phyloP scores from a whole-genome alignment of 2,329 filamentous ascomycete species.

The Colletotrichum tofieldiae region DNA sequence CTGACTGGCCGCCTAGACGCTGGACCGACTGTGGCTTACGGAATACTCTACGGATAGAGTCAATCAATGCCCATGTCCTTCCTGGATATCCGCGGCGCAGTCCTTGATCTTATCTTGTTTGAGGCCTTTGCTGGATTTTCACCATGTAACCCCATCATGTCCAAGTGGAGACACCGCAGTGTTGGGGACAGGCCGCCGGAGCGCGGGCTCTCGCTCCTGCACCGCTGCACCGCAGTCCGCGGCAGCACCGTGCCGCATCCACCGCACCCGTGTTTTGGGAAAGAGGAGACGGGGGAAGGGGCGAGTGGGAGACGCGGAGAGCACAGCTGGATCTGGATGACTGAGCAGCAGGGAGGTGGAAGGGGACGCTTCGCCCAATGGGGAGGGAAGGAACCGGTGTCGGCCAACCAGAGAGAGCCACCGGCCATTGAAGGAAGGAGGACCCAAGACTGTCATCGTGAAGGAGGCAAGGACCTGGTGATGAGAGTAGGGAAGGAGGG shows the following conservation, averaged over 20 bases:
- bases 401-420: constrained; percentile 3
- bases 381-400: neutral
- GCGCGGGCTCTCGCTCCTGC: neutral
- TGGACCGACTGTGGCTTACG: neutral
- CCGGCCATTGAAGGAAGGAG: neutral
- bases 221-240: neutral
- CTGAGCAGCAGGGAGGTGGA: neutral
- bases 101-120: neutral
- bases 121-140: neutral
- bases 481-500: constrained; percentile 1
- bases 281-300: neutral
- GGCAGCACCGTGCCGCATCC: neutral
- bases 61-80: neutral
- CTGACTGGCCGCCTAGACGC: constrained; percentile 22
- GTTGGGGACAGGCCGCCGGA: constrained; percentile 3
- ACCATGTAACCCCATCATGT: neutral
- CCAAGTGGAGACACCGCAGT: neutral
- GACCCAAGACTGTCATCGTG: neutral
- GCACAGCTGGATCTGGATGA: constrained; percentile 8
- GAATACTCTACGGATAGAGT: neutral
- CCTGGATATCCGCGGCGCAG: neutral
- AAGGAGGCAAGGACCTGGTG: neutral
- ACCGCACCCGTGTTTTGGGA: constrained; percentile 3
- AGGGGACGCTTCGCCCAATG: neutral
- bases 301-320: constrained; percentile 10